A percentile compares a stretch with the other conserved stretches of the same genome.
phyloP scores from a whole-genome alignment of 768 basidiomycete species.

The Naganishia vaughanmartiniae region DNA sequence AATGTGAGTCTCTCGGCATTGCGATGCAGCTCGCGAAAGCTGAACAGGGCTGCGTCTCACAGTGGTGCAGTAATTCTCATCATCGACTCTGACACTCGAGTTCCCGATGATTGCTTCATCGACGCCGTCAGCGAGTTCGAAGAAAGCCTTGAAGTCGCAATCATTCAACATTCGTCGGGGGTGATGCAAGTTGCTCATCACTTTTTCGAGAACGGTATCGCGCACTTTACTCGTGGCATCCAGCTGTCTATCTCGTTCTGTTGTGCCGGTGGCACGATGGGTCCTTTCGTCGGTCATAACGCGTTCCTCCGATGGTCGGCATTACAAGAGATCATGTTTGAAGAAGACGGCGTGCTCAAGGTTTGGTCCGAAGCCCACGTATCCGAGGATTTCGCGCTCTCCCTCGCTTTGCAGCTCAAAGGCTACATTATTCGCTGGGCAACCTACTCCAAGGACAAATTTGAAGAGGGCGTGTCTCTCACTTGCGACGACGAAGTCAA shows the following conservation, averaged over 20 bases:
- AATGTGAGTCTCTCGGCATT: no score
- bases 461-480: conserved; percentile 86
- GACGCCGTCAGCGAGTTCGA: conserved; percentile 82
- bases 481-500: conserved; percentile 74
- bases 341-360: conserved; percentile 67
- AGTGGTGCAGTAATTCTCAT: conserved; percentile 32
- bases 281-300: no score
- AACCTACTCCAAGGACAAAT: conserved; percentile 76
- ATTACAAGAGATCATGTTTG: conserved; percentile 67
- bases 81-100: conserved; percentile 2
- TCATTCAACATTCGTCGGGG: conserved; percentile 57
- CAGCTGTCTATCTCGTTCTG: conserved; percentile 56
- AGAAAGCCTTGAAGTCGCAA: conserved; percentile 76
- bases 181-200: conserved; percentile 48
- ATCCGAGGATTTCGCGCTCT: conserved; percentile 81
- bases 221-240: conserved; percentile 82
- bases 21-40: no score
- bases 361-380: conserved; percentile 81
- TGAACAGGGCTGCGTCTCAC: no score
- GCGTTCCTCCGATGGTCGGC: no score
- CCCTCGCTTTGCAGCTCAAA: conserved; percentile 50
- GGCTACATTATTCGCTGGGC: conserved; percentile 58
- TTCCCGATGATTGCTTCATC: conserved; percentile 67
- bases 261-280: conserved; percentile 45
- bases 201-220: no score